Conservation (phyloP, 2,329 filamentous ascomycete species). For the Penicillium sp. region DNA sequence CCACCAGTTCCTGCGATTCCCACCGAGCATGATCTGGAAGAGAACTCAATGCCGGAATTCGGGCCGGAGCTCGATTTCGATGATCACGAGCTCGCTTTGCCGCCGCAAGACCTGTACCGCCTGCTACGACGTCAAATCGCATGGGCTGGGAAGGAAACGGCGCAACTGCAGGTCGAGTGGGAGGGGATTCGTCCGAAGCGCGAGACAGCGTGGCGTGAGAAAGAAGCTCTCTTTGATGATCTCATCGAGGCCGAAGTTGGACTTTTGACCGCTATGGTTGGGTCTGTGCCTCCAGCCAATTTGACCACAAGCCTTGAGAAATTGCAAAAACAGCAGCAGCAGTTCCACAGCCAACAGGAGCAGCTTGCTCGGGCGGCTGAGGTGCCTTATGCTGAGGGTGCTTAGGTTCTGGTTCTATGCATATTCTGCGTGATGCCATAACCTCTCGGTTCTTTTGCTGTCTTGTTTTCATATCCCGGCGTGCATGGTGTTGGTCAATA, state of each 20-base stretch:
- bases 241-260: conserved; percentile 45
- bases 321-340: conserved; percentile 24
- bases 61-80: conserved; percentile 46
- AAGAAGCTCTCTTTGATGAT: conserved; percentile 47
- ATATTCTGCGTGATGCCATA: background rate
- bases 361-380: conserved; percentile 17
- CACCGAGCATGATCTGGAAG: conserved; percentile 37
- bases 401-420: conserved; percentile 1
- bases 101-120: conserved; percentile 46
- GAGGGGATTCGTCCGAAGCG: conserved; percentile 39
- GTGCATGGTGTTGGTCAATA: conserved; percentile 5
- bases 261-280: conserved; percentile 34
- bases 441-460: background rate
- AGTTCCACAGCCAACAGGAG: conserved; percentile 24
- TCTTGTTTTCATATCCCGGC: conserved; percentile 3
- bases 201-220: conserved; percentile 44
- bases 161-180: conserved; percentile 43
- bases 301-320: conserved; percentile 25
- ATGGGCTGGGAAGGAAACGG: conserved; percentile 50
- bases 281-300: conserved; percentile 8
- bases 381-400: conserved; percentile 8
- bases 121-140: conserved; percentile 50
- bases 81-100: conserved; percentile 45
- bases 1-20: conserved; percentile 26
- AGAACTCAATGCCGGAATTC: conserved; percentile 40